Evolutionary conservation across 2,329 filamentous ascomycete genomes (phyloP), one percentile per base, ranked within the genome.

Genomic region (Paraconiothyrium brasiliense): DNA sequence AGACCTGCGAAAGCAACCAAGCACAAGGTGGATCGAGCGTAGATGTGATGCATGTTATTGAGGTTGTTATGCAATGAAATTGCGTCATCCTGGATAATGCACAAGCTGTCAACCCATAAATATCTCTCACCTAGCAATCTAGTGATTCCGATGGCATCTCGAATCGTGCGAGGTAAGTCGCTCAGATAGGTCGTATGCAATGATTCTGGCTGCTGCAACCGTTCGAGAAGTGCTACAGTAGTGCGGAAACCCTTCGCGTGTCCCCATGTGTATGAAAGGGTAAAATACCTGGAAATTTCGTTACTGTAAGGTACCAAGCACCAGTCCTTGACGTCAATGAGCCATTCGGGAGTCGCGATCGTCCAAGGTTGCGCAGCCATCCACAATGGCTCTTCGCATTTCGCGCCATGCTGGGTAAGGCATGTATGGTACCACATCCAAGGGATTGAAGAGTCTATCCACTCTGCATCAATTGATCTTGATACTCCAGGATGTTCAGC

Each of bases 31-130:
- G 46, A 48, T 13, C 46, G 22, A 32, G 46, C 46, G 27, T 48
- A 48, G 8, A 48, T 48, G 16, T 48, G 22, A 32, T 48, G 46
- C 46, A 48, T 48, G 14, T 30, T 32, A 11, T 48, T 48, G 3
- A 48, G 20, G 16, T 48, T 48, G 24, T 32, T 30, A 8, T 48
- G 7, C 22, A 48, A 11, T 30, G 46, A 48, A 16, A 9, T 16
- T 5, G 22, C 46, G 24, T 48, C 46, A 11, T 48, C 46, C 10
- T 48, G 46, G 27, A 48, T 14, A 48, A 48, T 48, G 46, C 46
- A 48, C 14, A 48, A 32, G 11, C 46, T 48, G 14, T 48, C 46
- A 16, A 48, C 24, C 46, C 46, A 48, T 11, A 48, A 22, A 30
- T 48, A 48, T 3, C 10, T 30, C 13, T 48, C 46, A 48, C 46